Evolutionary conservation across 1,284 basidiomycete genomes (phyloP).

Genomic region (Xerocomus minutiporus): DNA sequence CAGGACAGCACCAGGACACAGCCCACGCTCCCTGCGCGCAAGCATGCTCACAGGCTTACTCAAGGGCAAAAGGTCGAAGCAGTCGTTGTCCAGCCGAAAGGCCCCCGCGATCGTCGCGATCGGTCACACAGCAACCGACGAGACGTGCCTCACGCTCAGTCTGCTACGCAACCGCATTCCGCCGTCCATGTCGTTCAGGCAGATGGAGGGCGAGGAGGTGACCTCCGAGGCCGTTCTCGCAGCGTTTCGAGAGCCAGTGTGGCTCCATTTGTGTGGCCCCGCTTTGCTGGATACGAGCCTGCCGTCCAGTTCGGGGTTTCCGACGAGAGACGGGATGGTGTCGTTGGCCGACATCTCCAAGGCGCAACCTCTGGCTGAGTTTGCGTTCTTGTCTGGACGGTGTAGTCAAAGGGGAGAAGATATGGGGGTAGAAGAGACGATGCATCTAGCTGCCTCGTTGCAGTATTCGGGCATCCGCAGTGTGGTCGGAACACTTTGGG

Average conservation of each 20-base stretch:
- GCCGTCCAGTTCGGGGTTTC: conserved; percentile 28
- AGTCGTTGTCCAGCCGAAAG: neutral
- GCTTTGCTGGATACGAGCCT: conserved; percentile 6
- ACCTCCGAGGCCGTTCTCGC: conserved; percentile 9
- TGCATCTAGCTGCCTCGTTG: conserved; percentile 35
- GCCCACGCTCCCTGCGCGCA: conserved; percentile 8
- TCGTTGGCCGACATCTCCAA: conserved; percentile 13
- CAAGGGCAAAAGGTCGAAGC: conserved; percentile 17
- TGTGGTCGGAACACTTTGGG: conserved; percentile 40
- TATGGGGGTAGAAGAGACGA: conserved; percentile 28
- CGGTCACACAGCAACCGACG: conserved; percentile 11
- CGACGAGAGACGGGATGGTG: conserved; percentile 21
- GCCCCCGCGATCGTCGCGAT: conserved; percentile 19
- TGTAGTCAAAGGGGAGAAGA: neutral
- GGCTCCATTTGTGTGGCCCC: conserved; percentile 29
- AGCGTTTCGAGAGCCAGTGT: conserved; percentile 20
- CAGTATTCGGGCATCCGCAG: conserved; percentile 34
- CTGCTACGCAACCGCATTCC: conserved; percentile 22
- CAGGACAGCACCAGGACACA: neutral
- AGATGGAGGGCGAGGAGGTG: conserved; percentile 22
- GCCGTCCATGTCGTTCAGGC: conserved; percentile 16
- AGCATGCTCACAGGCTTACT: conserved; percentile 16
- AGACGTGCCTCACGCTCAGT: conserved; percentile 9
- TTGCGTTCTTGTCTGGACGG: conserved; percentile 4
- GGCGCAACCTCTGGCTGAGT: conserved; percentile 9